These are phyloP conservation scores for Colletotrichum agaves DNA, from an alignment of 2,329 filamentous ascomycete species.

Conservation along the genomic window DNA sequence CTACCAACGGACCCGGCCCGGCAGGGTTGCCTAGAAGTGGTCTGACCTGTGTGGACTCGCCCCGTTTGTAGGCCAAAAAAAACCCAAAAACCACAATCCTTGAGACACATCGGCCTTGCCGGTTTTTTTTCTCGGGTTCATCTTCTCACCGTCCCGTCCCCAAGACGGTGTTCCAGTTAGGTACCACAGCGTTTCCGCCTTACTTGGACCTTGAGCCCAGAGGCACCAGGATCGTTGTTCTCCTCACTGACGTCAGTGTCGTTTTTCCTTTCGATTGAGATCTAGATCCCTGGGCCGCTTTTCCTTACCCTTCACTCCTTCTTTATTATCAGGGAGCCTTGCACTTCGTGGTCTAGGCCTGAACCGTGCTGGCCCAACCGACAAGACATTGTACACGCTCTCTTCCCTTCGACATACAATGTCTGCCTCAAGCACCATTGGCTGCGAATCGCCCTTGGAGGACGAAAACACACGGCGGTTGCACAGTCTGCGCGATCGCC, in stretches of 20 bases:
- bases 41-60: conserved; percentile 34
- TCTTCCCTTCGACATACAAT: conserved; percentile 10
- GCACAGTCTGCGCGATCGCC: conserved; percentile 62
- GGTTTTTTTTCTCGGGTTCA: conserved; percentile 28
- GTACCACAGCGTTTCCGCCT: conserved; percentile 29
- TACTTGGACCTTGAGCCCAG: conserved; percentile 33
- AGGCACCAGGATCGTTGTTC: conserved; percentile 33
- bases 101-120: conserved; percentile 24
- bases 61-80: conserved; percentile 25
- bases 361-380: conserved; percentile 4
- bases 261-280: conserved; percentile 18
- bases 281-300: conserved; percentile 15
- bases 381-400: conserved; percentile 14
- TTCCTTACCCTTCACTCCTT: neutral
- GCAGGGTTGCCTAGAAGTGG: conserved; percentile 32
- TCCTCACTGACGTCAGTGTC: conserved; percentile 38
- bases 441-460: conserved; percentile 26
- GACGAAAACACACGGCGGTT: conserved; percentile 38
- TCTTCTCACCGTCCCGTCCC: conserved; percentile 32
- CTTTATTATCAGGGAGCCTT: conserved; percentile 12
- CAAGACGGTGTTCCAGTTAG: conserved; percentile 33
- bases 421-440: conserved; percentile 28
- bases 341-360: conserved; percentile 1
- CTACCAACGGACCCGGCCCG: conserved; percentile 3
- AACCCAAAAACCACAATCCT: conserved; percentile 21